Base-by-base conservation (phyloP, 352 stramenopile genomes). In the Pelagophyceae sp. region DNA sequence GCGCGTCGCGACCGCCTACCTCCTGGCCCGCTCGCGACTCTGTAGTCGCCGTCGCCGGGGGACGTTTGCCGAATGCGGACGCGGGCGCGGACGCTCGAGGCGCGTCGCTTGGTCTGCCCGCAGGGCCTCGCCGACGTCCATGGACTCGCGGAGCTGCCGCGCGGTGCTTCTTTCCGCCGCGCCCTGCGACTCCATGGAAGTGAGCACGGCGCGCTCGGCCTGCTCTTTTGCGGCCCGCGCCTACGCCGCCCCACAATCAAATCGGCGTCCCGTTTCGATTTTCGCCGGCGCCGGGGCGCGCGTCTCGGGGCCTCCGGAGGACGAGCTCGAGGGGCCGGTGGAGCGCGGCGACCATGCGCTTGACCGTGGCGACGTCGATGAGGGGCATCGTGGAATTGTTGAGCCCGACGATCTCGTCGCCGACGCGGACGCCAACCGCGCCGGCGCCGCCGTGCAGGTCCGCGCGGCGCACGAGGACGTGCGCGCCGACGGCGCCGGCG, bases 91-190 rank as follows among this genome's bases (percentile, higher is more conserved):
- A n/a, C n/a, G n/a, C n/a, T n/a, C n/a, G n/a, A n/a, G n/a, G n/a
- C n/a, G n/a, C n/a, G n/a, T n/a, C n/a, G n/a, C n/a, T n/a, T n/a
- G n/a, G n/a, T n/a, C n/a, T n/a, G n/a, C n/a, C n/a, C 45, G 45
- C 45, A 54, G 11, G 45, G 67, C 67, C 23, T 51, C 67, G 67
- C 67, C 67, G 38, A 74, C 67, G 38, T 58, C 67, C 35, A 74
- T 33, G 20, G 38, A 58, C 35, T 38, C 67, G 35, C 33, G 20
- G 67, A 58, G 29, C 11, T 54, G 23, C 45, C 23, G 45, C 11
- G 45, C 23, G 45, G 45, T 23, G 45, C 11, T 54, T 23, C 45
- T 54, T 23, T 54, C 45, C 45, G 45, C 23, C 45, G 23, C 45
- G 11, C n/a, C n/a, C n/a, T n/a, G n/a, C 11, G 23, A 54, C 11